These are phyloP conservation scores for Poronia punctata DNA, from an alignment of 495 filamentous ascomycete genomes.

Conservation along the genomic window DNA sequence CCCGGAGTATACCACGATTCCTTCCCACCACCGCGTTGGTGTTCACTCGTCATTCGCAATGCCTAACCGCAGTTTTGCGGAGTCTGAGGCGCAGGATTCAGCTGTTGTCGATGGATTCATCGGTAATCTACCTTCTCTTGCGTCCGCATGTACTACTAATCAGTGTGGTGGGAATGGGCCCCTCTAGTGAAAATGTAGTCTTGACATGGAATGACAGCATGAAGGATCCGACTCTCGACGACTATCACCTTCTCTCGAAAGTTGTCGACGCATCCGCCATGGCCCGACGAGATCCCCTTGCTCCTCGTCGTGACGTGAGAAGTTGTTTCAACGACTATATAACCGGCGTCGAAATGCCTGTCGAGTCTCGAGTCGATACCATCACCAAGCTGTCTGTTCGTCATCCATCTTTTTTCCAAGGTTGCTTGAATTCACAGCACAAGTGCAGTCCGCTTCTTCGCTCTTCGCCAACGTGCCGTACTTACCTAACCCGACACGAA, in stretches of 20 bases:
- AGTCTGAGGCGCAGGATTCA: slow-evolving; percentile 18
- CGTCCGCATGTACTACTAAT: slow-evolving; percentile 1
- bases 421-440: too few species aligned
- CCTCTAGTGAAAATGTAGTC: neutral
- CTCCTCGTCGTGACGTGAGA: neutral
- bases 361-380: too few species aligned
- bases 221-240: slow-evolving; percentile 4
- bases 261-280: slow-evolving; percentile 4
- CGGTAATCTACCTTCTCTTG: slow-evolving; percentile 4
- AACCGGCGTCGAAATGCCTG: too few species aligned
- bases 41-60: too few species aligned
- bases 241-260: slow-evolving; percentile 8
- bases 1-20: too few species aligned
- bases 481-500: neutral
- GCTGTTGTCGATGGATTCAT: slow-evolving; percentile 12
- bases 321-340: slow-evolving; percentile 4
- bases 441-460: too few species aligned
- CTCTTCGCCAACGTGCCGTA: too few species aligned
- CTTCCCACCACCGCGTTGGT: too few species aligned
- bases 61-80: slow-evolving; percentile 12
- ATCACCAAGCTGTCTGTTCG: too few species aligned
- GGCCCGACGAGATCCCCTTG: neutral
- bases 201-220: slow-evolving; percentile 4
- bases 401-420: too few species aligned
- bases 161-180: neutral